phyloP scores from a whole-genome alignment of 2,329 filamentous ascomycete genomes.

The Verticillium tricorpus region DNA sequence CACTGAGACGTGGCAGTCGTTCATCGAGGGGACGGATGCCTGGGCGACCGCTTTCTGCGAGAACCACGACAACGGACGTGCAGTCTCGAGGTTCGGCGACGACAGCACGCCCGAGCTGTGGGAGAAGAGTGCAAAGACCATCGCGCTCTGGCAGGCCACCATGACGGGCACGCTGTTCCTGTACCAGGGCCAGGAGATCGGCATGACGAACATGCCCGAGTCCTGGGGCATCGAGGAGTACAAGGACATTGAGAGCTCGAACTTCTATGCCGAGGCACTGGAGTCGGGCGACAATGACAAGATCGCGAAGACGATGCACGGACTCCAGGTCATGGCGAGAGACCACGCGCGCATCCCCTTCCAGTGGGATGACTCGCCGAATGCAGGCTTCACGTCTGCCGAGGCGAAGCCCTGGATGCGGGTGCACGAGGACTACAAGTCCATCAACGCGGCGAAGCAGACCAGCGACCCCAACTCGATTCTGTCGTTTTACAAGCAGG shows the following conservation, averaged over 20 bases:
- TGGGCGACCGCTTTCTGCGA: conserved; percentile 60
- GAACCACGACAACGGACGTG: conserved; percentile 59
- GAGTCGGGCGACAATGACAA: conserved; percentile 27
- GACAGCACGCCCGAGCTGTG: conserved; percentile 38
- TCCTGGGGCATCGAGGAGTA: conserved; percentile 48
- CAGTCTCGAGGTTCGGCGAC: conserved; percentile 49
- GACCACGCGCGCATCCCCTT: conserved; percentile 64
- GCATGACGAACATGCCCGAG: conserved; percentile 51
- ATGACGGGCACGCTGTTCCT: conserved; percentile 52
- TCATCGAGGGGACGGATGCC: conserved; percentile 43
- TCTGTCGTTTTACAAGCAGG: conserved; percentile 54
- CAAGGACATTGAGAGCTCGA: conserved; percentile 48
- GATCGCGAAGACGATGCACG: conserved; percentile 41
- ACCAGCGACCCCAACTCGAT: conserved; percentile 40
- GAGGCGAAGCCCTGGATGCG: conserved; percentile 60
- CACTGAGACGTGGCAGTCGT: conserved; percentile 42
- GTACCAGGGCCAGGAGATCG: conserved; percentile 59
- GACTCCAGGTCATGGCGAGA: conserved; percentile 53
- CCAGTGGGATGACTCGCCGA: conserved; percentile 55
- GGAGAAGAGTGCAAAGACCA: conserved; percentile 42
- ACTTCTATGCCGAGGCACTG: conserved; percentile 43
- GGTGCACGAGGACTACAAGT: conserved; percentile 52
- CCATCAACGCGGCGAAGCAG: conserved; percentile 53
- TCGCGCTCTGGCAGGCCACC: conserved; percentile 44
- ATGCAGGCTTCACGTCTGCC: conserved; percentile 56